A percentile compares a stretch with the other conserved stretches of the same genome.
phyloP scores from a whole-genome alignment of 192 early-diverging fungal genomes.

The Umbelopsis sp. region DNA sequence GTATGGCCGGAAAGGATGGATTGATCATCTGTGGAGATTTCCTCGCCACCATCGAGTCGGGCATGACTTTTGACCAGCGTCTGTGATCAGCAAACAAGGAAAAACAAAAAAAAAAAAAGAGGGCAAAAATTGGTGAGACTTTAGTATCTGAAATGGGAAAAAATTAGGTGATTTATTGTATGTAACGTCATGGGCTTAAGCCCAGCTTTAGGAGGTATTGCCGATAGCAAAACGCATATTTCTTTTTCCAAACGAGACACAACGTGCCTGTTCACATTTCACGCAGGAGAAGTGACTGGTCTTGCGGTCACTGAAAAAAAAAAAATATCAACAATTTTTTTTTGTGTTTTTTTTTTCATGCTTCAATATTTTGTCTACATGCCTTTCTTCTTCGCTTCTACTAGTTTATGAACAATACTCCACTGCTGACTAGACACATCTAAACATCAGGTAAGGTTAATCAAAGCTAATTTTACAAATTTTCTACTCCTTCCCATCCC shows the following conservation, averaged over 20 bases:
- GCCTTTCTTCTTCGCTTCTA: background rate
- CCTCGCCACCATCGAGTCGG: background rate
- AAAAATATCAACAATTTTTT: too few relatives aligned
- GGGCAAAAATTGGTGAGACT: too few relatives aligned
- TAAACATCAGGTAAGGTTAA: background rate
- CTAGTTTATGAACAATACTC: background rate
- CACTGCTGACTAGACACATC: too few relatives aligned
- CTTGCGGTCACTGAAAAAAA: too few relatives aligned
- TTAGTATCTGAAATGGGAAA: background rate
- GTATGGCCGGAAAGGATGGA: background rate
- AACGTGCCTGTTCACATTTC: too few relatives aligned
- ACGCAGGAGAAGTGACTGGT: too few relatives aligned
- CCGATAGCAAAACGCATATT: too few relatives aligned
- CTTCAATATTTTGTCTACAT: background rate
- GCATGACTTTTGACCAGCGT: background rate
- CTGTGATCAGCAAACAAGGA: background rate
- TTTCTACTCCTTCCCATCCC: background rate
- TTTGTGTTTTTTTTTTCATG: too few relatives aligned
- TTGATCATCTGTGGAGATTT: background rate
- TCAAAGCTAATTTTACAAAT: background rate
- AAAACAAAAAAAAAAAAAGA: background rate
- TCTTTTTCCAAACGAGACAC: too few relatives aligned
- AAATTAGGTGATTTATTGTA: background rate
- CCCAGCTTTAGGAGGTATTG: too few relatives aligned
- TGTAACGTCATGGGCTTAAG: constrained; percentile 5